Base-by-base conservation (phyloP, 2,329 filamentous ascomycete species). In the Penicillium sp. region DNA sequence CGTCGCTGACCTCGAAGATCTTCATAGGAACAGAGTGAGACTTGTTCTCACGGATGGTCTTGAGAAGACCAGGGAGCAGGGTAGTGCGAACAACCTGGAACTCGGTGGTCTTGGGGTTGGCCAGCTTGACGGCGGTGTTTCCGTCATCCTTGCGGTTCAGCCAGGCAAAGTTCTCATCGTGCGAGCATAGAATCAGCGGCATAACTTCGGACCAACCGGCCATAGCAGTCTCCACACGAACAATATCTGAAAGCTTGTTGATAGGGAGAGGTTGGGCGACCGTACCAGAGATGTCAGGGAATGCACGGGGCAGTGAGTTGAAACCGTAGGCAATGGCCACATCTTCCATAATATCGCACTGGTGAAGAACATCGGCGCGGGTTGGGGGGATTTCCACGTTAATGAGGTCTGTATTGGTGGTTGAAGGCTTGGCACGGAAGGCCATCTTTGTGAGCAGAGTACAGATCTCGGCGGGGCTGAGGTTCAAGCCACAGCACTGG, bases 321-420 rank as follows among this genome's bases (percentile, higher is more conserved):
- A 96, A 99, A 61, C 95, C 94, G 73, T 97, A 97, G 49, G 91
- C 91, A 61, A 99, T 94, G 38, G 91, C 94, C 18, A 95, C 87
- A 70, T 99, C 95, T 77, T 99, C 94, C 93, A 99, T 99, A 63
- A 99, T 90, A 71, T 99, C 94, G 66, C 91, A 95, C 70, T 97
- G 89, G 74, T 99, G 94, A 30, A 99, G 85, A 39, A 99, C 88
- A 73, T 99, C 94, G 44, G 94, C 93, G 59, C 94, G 85, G 43
- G 92, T 97, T 30, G 92, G 85, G 8, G 94, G 94, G 23, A 97
- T 84, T 34, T 87, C 82, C 27, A 97, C 86, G 67, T 95, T 88
- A 56, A 96, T 80, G 46, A 94, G 77, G 69, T 90, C 86, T 51
- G 83, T 74, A 57, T 88, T 81, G 58, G 83, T 82, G 51, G 80